phyloP scores from a whole-genome alignment of 176 grass and related monocot genomes.

The Avena eriantha region DNA sequence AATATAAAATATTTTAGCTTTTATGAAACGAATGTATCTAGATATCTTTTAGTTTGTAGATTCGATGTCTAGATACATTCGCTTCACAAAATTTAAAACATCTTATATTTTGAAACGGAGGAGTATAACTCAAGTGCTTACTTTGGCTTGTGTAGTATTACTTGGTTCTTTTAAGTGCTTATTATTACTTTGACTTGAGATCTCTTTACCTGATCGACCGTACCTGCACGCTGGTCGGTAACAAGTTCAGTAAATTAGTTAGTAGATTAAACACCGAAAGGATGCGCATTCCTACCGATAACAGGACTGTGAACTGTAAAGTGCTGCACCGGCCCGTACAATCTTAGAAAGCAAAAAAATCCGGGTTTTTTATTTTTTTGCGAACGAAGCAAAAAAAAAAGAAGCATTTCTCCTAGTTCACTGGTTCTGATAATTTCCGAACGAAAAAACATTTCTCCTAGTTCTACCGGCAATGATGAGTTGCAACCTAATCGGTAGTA shows the following conservation, averaged over 20 bases:
- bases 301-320: constrained; percentile 6
- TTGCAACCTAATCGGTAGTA: background rate
- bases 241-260: background rate
- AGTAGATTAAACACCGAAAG: constrained; percentile 18
- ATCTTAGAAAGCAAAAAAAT: background rate
- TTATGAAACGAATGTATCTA: too few species aligned
- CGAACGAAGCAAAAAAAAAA: too few species aligned
- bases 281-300: background rate
- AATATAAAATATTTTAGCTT: too few species aligned
- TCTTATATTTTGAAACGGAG: too few species aligned
- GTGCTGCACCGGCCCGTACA: background rate
- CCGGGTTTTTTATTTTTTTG: too few species aligned
- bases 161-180: too few species aligned
- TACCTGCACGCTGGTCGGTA: background rate
- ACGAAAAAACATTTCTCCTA: background rate
- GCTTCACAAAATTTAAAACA: too few species aligned
- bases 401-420: too few species aligned
- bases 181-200: background rate
- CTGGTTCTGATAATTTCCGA: background rate
- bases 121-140: too few species aligned
- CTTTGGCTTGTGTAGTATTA: too few species aligned
- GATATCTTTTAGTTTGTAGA: too few species aligned
- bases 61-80: too few species aligned
- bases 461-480: background rate
- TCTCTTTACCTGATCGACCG: background rate